Evolutionary conservation across 768 basidiomycete species (phyloP).

Genomic region (Termitomyces sp.): DNA sequence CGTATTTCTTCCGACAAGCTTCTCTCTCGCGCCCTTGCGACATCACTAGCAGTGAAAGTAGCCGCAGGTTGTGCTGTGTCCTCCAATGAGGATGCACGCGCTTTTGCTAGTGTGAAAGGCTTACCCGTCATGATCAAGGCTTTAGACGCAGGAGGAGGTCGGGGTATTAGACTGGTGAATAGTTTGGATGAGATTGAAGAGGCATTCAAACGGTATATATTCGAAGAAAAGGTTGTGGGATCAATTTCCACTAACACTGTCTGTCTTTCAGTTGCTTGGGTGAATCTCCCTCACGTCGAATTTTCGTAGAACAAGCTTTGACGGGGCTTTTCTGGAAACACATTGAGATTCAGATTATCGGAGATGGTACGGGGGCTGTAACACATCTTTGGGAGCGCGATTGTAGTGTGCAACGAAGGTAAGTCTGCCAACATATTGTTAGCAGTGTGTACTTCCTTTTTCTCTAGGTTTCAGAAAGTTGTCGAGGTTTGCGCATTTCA

Average conservation of each 20-base stretch:
- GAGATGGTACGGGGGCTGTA: constrained; percentile 70
- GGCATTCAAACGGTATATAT: constrained; percentile 54
- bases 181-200: constrained; percentile 66
- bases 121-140: constrained; percentile 83
- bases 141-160: constrained; percentile 84
- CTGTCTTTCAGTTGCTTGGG: constrained; percentile 24
- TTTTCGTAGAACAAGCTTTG: constrained; percentile 85
- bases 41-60: constrained; percentile 23
- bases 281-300: constrained; percentile 35
- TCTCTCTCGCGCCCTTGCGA: constrained; percentile 28
- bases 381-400: constrained; percentile 90
- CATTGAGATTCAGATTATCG: constrained; percentile 84
- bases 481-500: constrained; percentile 53
- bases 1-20: constrained; percentile 54
- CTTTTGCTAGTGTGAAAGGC: constrained; percentile 24
- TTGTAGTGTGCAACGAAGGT: constrained; percentile 86
- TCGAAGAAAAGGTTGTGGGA: not conserved
- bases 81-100: constrained; percentile 21
- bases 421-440: constrained; percentile 14
- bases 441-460: not conserved
- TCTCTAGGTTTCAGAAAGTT: constrained; percentile 64
- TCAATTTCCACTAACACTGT: not conserved
- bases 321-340: constrained; percentile 73
- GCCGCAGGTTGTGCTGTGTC: constrained; percentile 25
- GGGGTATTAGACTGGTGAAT: constrained; percentile 85